Conservation (phyloP, 23 red algal genomes). For the Gracilaria vermiculophylla region DNA sequence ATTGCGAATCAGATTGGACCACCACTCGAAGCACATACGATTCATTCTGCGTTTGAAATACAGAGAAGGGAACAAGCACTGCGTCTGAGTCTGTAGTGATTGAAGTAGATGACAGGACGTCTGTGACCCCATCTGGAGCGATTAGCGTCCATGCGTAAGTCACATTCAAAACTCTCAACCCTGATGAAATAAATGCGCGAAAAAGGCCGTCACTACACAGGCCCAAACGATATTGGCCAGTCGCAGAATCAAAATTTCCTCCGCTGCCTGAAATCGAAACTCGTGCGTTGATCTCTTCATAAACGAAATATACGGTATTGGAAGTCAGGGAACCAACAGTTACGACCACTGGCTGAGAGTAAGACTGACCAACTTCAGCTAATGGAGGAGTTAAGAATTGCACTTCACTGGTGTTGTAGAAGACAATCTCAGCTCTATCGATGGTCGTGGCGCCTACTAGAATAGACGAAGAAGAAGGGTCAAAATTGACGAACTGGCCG, state of each 20-base stretch:
- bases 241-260: constrained; percentile 35
- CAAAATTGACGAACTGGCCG: constrained; percentile 54
- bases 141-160: constrained; percentile 39
- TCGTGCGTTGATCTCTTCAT: constrained; percentile 1
- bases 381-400: constrained; percentile 51
- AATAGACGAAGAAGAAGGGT: constrained; percentile 12
- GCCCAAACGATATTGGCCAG: constrained; percentile 23
- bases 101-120: not conserved
- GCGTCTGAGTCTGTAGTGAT: constrained; percentile 34
- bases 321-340: constrained; percentile 31
- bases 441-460: constrained; percentile 7
- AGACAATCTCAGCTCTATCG: not conserved
- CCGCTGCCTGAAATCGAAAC: constrained; percentile 26
- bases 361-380: constrained; percentile 21
- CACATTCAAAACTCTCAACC: constrained; percentile 18
- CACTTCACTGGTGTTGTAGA: constrained; percentile 22
- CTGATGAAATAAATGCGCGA: constrained; percentile 29
- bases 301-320: constrained; percentile 44
- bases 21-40: constrained; percentile 19
- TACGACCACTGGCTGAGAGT: constrained; percentile 12
- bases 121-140: not conserved
- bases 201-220: constrained; percentile 51
- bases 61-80: constrained; percentile 16
- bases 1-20: constrained; percentile 4
- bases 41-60: constrained; percentile 15